Percentiles rank a stretch among this genome's conserved stretches.
Conservation (phyloP, 1,139 yeast species). For the Spathaspora jeffriesii region DNA sequence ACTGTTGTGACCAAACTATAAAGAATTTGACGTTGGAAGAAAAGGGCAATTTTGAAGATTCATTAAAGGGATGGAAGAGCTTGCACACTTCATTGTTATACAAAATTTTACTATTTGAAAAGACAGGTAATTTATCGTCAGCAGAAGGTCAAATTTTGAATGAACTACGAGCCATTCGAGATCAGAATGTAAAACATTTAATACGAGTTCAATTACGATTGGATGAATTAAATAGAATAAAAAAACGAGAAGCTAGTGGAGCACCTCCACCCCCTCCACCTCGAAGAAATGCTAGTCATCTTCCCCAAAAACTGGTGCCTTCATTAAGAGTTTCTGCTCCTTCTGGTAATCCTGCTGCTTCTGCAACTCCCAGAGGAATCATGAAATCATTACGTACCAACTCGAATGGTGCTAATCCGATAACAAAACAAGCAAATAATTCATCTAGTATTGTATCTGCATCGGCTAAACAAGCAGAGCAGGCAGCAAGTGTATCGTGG, state of each 20-base stretch:
- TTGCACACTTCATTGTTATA: slow-evolving; percentile 60
- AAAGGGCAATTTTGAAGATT: slow-evolving; percentile 48
- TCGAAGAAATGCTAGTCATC: slow-evolving; percentile 5
- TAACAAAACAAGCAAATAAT: slow-evolving; percentile 6
- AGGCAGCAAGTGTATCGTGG: slow-evolving; percentile 53
- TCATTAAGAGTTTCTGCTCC: slow-evolving; percentile 20
- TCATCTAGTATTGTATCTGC: slow-evolving; percentile 8
- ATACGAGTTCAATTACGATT: slow-evolving; percentile 43
- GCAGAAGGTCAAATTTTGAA: slow-evolving; percentile 46
- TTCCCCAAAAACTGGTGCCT: slow-evolving; percentile 21
- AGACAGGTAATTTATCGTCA: slow-evolving; percentile 30
- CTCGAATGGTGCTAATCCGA: slow-evolving; percentile 8
- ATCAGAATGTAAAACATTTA: slow-evolving; percentile 50
- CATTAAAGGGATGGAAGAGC: slow-evolving; percentile 72
- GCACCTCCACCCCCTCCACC: slow-evolving; percentile 16
- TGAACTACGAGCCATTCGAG: slow-evolving; percentile 50
- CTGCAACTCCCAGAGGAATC: slow-evolving; percentile 23
- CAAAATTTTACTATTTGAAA: slow-evolving; percentile 57
- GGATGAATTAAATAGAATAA: slow-evolving; percentile 35
- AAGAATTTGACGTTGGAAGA: slow-evolving; percentile 61
- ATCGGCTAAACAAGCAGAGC: slow-evolving; percentile 26
- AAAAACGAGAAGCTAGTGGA: slow-evolving; percentile 12
- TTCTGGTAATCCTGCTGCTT: slow-evolving; percentile 7
- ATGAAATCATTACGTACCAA: slow-evolving; percentile 37
- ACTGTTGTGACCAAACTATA: slow-evolving; percentile 59